Base-by-base conservation (phyloP, 2,329 filamentous ascomycete genomes). In the Xylaria sp. region DNA sequence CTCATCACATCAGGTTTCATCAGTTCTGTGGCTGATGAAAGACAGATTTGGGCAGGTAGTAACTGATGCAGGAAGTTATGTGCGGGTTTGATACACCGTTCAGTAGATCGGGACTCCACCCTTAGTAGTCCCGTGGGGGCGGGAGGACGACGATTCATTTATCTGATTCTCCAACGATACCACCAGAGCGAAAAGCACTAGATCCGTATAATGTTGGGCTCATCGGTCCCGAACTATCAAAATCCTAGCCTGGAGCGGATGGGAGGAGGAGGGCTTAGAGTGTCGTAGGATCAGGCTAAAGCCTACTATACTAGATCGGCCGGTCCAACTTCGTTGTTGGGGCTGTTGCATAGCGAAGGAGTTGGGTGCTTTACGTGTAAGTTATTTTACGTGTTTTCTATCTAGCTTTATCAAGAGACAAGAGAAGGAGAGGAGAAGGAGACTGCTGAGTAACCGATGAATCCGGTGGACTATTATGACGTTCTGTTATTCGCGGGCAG, bases 101-200 rank as follows among this genome's bases (percentile, higher is more conserved):
- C n/a, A n/a, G 44, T 7, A 63, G 22, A 27, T 33, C 5, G 27
- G 31, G 51, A 31, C 31, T 56, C 53, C 25, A 44, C 51, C 59
- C 7, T 54, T 13, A 2, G 29, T 36, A 22, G 39, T 47, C 13
- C 1, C 42, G 51, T 38, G 39, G 60, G 60, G 60, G 60, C 60
- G 33, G 25, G 11, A 42, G 17, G 25, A 56, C 11, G n/a, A 45
- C 17, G 6, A 45, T 31, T 31, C 39, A 27, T 27, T 2, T 17
- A 49, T 47, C 11, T 5, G 13, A 11, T 5, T 17, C 25, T 5
- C 20, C 20, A 22, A 45, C 13, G 20, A 20, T 36, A 53, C 20
- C 11, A 27, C 47, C 17, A 20, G 49, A 36, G 31, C 1, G 20
- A 13, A 38, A 39, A 10, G 6, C 15, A 1, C 7, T 22, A 13